Evolutionary conservation across 257 asterid species (phyloP), one percentile per base, ranked within the genome.

Genomic region (Jasminum sambac): DNA sequence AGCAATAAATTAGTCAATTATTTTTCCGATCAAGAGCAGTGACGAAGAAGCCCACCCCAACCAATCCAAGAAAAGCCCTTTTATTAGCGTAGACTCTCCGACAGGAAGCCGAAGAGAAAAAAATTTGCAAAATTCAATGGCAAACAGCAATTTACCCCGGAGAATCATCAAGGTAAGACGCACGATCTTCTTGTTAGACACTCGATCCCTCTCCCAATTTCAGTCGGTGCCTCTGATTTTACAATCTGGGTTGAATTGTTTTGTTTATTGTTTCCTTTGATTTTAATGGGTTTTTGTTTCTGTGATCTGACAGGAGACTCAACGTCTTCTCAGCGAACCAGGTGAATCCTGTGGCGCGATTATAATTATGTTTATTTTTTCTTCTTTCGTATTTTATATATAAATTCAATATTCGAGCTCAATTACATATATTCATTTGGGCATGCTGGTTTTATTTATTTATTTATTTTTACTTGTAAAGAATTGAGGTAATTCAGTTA

Each of bases 311-410:
- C 74, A 95, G 99, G 99, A 95, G 82, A 95, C 98, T 71, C 98
- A 95, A 82, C 97, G 99, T 17, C 99, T 91, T 77, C 93, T 95
- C 43, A 91, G 99, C 83, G 98, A 95, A 76, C 99, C 99, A 69
- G 99, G 99, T 95, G 79, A 66, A 43, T 25, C 61, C 25, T 55
- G 10, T 55, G 19, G 23, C 62, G 11, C 4, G 11, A 8, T n/a
- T 17, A n/a, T 5, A 44, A n/a, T 55, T 55, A 2, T 52, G 1
- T 0, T 52, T 9, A 40, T 50, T 50, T 48, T 17, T 50, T 50
- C 5, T 50, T 8, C 9, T 9, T 50, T 8, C 13, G 11, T 50
- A 17, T 50, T 50, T 17, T n/a, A 50, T 50, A 8, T 23, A 50
- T 50, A 50, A 55, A 52, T 11, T 55, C 30, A 26, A 39, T 60